A percentile compares a stretch with the other conserved stretches of the same genome.
These are phyloP conservation scores for Aspergillus proliferans DNA, from an alignment of 2,329 filamentous ascomycete species.

Conservation along the genomic window DNA sequence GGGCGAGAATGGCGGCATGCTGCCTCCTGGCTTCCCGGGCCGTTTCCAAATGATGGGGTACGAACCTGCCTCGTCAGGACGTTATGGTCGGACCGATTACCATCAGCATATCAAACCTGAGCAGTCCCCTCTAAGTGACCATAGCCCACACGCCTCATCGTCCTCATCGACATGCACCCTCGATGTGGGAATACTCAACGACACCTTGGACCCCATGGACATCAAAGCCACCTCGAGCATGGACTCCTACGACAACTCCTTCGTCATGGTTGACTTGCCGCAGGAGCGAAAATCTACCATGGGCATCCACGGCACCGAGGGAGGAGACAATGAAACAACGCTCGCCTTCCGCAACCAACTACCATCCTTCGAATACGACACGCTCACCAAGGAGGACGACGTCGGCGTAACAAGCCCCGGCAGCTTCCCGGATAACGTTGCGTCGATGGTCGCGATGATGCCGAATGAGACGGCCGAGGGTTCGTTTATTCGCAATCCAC, in stretches of 20 bases:
- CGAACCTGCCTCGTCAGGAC: constrained; percentile 26
- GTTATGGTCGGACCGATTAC: constrained; percentile 30
- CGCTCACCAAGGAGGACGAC: constrained; percentile 19
- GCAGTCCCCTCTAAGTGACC: constrained; percentile 31
- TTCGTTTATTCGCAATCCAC: constrained; percentile 22
- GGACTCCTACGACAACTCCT: constrained; percentile 28
- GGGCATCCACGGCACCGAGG: not conserved
- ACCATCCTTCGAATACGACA: constrained; percentile 22
- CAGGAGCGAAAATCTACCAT: constrained; percentile 18
- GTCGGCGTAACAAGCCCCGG: constrained; percentile 10
- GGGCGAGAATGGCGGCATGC: constrained; percentile 19
- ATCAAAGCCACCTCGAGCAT: constrained; percentile 28
- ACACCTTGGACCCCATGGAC: constrained; percentile 36
- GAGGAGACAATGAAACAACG: not conserved
- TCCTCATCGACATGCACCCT: constrained; percentile 35
- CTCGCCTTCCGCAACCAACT: constrained; percentile 19
- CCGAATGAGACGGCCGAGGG: constrained; percentile 21
- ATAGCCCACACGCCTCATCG: constrained; percentile 33
- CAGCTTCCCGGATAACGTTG: constrained; percentile 24
- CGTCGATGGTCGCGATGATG: constrained; percentile 25
- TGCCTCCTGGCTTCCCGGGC: constrained; percentile 27
- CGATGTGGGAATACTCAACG: constrained; percentile 32
- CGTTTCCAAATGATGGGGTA: constrained; percentile 31
- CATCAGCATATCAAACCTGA: constrained; percentile 30
- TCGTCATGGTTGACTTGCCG: constrained; percentile 18